Evolutionary conservation across 2,329 filamentous ascomycete genomes (phyloP), one percentile per base, ranked within the genome.

Genomic region (Colletotrichum sp.): DNA sequence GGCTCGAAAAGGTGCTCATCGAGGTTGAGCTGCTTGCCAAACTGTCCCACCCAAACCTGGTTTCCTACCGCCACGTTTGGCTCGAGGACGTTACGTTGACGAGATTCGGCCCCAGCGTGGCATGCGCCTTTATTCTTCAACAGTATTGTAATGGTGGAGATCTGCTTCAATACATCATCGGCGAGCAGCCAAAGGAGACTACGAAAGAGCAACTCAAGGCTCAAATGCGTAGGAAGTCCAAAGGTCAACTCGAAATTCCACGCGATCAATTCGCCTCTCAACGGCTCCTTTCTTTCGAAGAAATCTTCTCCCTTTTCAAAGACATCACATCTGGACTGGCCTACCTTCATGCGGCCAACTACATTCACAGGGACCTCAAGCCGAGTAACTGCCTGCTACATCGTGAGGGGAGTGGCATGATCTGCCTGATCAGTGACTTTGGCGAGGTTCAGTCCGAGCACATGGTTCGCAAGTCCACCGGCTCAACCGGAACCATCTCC

Each of bases 41-140:
- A 80, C 91, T 99, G 6, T 97, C 95, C 0, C 97, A 99, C 82
- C 95, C 96, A 73, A 99, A 99, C 78, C 89, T 99, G 10, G 97
- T 99, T 1, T 98, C 96, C 0, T 99, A 99, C 83, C 94, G 96
- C 8, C 97, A 99, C 85, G 97, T 98, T 36, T 99, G 97, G 97
- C 90, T 99, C 18, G 96, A 99, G 84, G 94, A 98, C 83, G 93
- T 94, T 69, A 92, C 94, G 79, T 91, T 98, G 69, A 96, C 91
- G 78, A 93, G 92, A 3, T 99, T 99, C 83, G 95, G 96, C 0
- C 97, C 98, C 1, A 95, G 92, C 71, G 96, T 99, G 1, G 96
- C 96, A 13, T 99, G 96, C 81, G 96, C 96, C 6, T 99, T 98
- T 83, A 99, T 99, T 73, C 89, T 99, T 9, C 97, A 99, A 83